Evolutionary conservation across 108 stramenopile genomes (phyloP).

Genomic region (Seminavis robusta): DNA sequence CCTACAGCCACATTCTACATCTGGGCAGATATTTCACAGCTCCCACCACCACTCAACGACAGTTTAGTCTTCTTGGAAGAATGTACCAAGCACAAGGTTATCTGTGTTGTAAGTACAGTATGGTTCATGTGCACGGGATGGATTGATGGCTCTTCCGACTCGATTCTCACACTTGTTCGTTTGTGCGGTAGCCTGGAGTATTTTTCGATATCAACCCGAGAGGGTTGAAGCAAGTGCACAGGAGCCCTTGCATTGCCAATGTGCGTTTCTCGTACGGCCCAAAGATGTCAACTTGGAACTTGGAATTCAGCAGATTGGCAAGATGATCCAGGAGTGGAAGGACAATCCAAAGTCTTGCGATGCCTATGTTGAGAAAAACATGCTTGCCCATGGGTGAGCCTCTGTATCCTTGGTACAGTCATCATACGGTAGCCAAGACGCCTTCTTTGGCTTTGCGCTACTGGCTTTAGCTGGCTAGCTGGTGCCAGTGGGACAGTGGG

Average conservation of each 20-base stretch:
- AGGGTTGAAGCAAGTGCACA: slow-evolving; percentile 1
- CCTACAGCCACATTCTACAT: slow-evolving; percentile 44
- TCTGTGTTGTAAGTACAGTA: slow-evolving; percentile 18
- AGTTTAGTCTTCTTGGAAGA: slow-evolving; percentile 39
- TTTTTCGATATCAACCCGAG: slow-evolving; percentile 44
- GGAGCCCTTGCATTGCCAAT: background rate
- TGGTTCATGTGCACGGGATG: background rate
- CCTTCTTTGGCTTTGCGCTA: too few relatives aligned
- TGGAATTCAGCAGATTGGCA: too few relatives aligned
- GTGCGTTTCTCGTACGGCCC: slow-evolving; percentile 1
- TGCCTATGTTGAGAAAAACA: too few relatives aligned
- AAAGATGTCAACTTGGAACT: too few relatives aligned
- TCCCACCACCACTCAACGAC: slow-evolving; percentile 36
- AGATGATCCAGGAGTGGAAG: too few relatives aligned
- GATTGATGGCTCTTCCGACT: background rate
- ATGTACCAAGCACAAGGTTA: slow-evolving; percentile 36
- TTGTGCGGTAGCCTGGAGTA: slow-evolving; percentile 19
- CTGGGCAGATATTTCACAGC: slow-evolving; percentile 29
- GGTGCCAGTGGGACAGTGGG: too few relatives aligned
- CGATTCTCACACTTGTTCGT: background rate
- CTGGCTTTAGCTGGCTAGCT: too few relatives aligned
- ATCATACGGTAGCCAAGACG: too few relatives aligned
- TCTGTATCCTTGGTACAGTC: too few relatives aligned
- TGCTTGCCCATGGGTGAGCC: too few relatives aligned
- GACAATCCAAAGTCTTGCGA: too few relatives aligned